Evolutionary conservation across 768 basidiomycete species (phyloP), one percentile per base, ranked within the genome.

Genomic region (Pholiota conissans): DNA sequence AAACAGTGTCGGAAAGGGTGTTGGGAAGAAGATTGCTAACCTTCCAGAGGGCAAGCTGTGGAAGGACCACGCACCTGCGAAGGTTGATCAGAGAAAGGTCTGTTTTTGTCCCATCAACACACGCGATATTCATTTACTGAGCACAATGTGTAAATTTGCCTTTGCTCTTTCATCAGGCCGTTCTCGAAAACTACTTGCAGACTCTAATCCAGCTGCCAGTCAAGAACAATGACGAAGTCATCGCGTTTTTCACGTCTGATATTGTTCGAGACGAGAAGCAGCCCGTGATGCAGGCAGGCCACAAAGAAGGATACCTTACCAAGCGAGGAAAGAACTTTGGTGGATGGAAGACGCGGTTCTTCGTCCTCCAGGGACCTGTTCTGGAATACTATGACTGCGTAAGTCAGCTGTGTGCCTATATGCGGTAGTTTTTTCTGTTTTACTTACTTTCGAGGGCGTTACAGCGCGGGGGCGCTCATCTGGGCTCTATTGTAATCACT

Each of bases 311-410:
- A 14, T 96, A 96, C 70, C 76, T 97, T 32, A 98, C 96, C 18
- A 98, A 98, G 75, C 83, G 94, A 57, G 95, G 95, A 20, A 94
- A 98, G 77, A 97, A 93, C 67, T 98, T 98, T 73, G 97, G 97
- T 45, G 95, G 96, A 2, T 95, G 93, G 96, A 95, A 96, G 69
- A 93, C 93, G 24, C 82, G 97, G 40, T 99, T 87, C 73, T 98
- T 98, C 66, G 93, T 98, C 7, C 79, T 98, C 24, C 89, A 93
- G 71, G 94, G 95, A 0, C 88, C 93, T 3, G 83, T 90, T 1
- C 79, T 98, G 50, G 93, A 96, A 67, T 99, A 98, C 72, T 99
- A 91, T 65, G 97, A 98, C 74, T 88, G 85, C 66, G 96, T 98
- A 73, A 76, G 94, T 84, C 40, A 14, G n/a, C 52, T 32, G 10